Evolutionary conservation across 208 protist species (phyloP).

Genomic region (Trypanosoma mega): DNA sequence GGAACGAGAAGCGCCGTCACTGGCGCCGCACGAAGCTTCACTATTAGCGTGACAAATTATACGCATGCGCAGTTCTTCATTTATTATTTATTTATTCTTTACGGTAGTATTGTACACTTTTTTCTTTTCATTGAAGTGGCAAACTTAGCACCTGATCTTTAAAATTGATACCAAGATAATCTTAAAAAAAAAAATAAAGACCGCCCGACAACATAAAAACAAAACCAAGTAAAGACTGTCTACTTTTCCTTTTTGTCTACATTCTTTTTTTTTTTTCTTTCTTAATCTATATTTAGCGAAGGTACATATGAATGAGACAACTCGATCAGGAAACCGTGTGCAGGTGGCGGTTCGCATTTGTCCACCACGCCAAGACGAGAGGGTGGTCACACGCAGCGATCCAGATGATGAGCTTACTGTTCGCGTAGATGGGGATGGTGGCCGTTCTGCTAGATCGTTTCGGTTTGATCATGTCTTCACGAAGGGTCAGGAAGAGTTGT

Average conservation of each 20-base stretch:
- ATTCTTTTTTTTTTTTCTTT: slow-evolving; percentile 10
- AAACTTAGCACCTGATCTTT: too few relatives aligned
- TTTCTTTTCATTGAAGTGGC: not conserved
- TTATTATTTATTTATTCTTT: slow-evolving; percentile 15
- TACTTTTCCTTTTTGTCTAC: slow-evolving; percentile 21
- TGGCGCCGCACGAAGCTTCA: slow-evolving; percentile 95
- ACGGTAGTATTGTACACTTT: too few relatives aligned
- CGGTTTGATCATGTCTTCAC: slow-evolving; percentile 36
- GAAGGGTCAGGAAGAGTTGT: slow-evolving; percentile 58
- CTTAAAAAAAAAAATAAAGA: too few relatives aligned
- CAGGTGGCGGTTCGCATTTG: slow-evolving; percentile 27
- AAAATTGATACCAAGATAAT: too few relatives aligned
- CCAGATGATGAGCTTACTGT: slow-evolving; percentile 11
- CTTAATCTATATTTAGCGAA: slow-evolving; percentile 18
- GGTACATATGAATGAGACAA: slow-evolving; percentile 19
- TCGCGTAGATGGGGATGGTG: slow-evolving; percentile 13
- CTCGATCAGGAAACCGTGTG: slow-evolving; percentile 13
- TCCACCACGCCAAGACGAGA: slow-evolving; percentile 19
- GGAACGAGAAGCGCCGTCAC: slow-evolving; percentile 95
- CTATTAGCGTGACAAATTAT: slow-evolving; percentile 47
- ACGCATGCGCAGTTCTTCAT: slow-evolving; percentile 2
- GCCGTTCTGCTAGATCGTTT: slow-evolving; percentile 7
- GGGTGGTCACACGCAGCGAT: slow-evolving; percentile 9
- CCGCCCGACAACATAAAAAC: too few relatives aligned
- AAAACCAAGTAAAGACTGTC: too few relatives aligned